These are phyloP conservation scores for Dioscorea zingiberensis DNA, from an alignment of 106 monocot genomes.

Conservation along the genomic window DNA sequence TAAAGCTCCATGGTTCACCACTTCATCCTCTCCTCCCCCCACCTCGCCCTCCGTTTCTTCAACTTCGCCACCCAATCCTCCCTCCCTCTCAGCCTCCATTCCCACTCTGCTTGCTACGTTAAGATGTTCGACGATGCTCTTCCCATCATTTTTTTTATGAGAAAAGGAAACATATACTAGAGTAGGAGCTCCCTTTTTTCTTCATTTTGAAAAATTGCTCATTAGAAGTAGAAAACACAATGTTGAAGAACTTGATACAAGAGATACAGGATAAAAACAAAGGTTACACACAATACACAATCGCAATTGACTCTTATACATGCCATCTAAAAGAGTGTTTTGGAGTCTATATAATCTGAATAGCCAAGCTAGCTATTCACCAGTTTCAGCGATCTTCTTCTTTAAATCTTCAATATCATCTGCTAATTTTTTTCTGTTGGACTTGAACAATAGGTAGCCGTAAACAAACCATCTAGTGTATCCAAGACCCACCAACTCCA, in stretches of 20 bases:
- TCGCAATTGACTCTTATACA: background rate
- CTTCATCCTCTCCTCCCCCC: no score
- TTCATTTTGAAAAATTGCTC: background rate
- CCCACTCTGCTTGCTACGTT: no score
- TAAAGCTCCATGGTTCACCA: no score
- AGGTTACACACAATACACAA: conserved; percentile 1
- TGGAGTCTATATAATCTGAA: no score
- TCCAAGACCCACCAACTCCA: conserved; percentile 91
- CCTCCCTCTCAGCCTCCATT: no score
- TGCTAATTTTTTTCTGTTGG: conserved; percentile 55
- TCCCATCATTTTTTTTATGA: no score
- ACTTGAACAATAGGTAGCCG: conserved; percentile 89
- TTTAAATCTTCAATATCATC: conserved; percentile 45
- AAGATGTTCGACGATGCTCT: no score
- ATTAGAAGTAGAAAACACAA: background rate
- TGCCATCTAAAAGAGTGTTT: background rate
- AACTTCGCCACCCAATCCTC: no score
- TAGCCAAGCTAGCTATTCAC: conserved; percentile 16
- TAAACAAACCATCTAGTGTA: conserved; percentile 95
- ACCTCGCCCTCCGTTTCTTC: no score
- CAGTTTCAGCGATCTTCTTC: conserved; percentile 57
- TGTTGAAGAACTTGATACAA: background rate
- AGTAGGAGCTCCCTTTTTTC: no score
- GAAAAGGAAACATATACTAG: no score
- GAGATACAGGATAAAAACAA: background rate